A percentile compares a stretch with the other conserved stretches of the same genome.
These are phyloP conservation scores for Daldinia sp. DNA, from an alignment of 2,329 filamentous ascomycete species.

Conservation along the genomic window DNA sequence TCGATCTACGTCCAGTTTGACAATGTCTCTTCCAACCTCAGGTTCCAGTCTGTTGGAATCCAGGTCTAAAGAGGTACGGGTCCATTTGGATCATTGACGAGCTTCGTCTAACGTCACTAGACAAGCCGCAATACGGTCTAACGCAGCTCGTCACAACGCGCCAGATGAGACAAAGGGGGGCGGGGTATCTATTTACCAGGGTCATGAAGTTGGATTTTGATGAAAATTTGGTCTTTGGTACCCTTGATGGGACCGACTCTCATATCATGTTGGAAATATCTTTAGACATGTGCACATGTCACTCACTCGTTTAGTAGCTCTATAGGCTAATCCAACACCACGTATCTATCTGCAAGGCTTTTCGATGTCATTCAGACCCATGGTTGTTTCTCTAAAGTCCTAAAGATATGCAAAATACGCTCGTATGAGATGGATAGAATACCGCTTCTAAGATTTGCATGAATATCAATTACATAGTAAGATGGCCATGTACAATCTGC, in stretches of 20 bases:
- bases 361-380: not conserved
- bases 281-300: constrained; percentile 1
- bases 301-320: not conserved
- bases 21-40: not conserved
- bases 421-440: too few relatives aligned
- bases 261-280: not conserved
- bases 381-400: too few relatives aligned
- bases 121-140: not conserved
- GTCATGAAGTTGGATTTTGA: not conserved
- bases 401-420: too few relatives aligned
- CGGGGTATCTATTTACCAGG: not conserved
- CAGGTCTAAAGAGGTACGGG: not conserved
- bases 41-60: not conserved
- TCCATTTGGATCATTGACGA: not conserved
- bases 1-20: not conserved
- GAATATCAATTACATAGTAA: too few relatives aligned
- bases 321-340: not conserved
- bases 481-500: too few relatives aligned
- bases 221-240: not conserved
- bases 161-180: not conserved
- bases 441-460: too few relatives aligned
- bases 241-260: not conserved
- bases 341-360: too few relatives aligned
- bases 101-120: not conserved
- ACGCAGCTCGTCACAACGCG: not conserved